Evolutionary conservation across 164 flowering plant genomes (phyloP), one percentile per base, ranked within the genome.

Genomic region (Nymphaea thermarum): DNA sequence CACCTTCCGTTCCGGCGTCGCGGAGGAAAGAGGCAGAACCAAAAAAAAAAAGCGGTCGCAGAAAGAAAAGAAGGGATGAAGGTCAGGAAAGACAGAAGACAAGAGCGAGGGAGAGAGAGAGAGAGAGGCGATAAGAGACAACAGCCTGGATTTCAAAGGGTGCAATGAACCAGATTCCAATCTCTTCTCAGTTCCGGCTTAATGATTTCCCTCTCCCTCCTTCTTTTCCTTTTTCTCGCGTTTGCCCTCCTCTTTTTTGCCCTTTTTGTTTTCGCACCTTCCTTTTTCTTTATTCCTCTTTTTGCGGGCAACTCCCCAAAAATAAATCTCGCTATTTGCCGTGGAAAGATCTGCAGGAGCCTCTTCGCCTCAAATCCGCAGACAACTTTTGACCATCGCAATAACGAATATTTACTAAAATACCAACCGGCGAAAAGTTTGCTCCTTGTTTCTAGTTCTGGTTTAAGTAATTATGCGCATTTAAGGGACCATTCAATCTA

Each of bases 131-230:
- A 8, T 51, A 51, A 51, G 14, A 51, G 12, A 51, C 14, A 7
- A 51, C 14, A 51, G 57, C 57, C 57, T 51, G 57, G 57, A 51
- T 51, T 51, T 51, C 57, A 51, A 51, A 51, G 57, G 3, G 57
- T 72, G 63, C 62, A 57, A 75, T 75, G 43, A 83, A 82, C 75
- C 76, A 66, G 44, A 80, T 44, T 85, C 78, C 53, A 81, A 66
- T 78, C 68, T 6, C n/a, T 43, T 66, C 62, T 83, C 77, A 66
- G 69, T 85, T 84, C 94, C 94, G 87, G 75, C 5, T 59, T 41
- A 64, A 65, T 55, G 55, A 45, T 64, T 42, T 64, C 67, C 43
- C 45, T 55, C 3, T 44, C 11, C 2, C 43, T 36, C n/a, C 44
- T 18, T 71, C 64, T 14, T 43, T 43, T 57, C 11, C 53, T 57